Conservation (phyloP, 2,329 filamentous ascomycete genomes). For the Capronia epimyces region DNA sequence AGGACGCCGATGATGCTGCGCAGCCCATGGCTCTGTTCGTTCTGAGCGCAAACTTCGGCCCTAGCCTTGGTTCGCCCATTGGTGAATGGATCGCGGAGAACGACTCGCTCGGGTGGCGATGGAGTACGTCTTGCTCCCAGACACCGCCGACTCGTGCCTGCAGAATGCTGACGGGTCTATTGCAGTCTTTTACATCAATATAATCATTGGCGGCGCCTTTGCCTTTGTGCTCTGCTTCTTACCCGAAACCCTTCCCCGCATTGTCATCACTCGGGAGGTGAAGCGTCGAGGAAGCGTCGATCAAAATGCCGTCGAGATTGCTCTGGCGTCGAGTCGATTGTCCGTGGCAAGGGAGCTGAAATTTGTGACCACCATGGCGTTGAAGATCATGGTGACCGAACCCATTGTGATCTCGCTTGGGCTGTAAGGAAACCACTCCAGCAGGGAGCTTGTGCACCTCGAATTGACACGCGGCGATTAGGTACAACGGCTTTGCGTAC, state of each 20-base stretch:
- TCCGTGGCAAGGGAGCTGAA: constrained; percentile 37
- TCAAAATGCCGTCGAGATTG: constrained; percentile 32
- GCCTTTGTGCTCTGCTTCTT: constrained; percentile 36
- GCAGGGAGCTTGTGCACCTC: neutral
- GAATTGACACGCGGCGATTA: constrained; percentile 1
- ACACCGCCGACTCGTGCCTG: neutral
- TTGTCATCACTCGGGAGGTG: constrained; percentile 37
- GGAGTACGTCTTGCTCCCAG: constrained; percentile 35
- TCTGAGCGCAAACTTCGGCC: constrained; percentile 38
- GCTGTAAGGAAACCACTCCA: constrained; percentile 3
- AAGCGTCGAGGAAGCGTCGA: constrained; percentile 31
- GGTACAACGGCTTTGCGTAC: constrained; percentile 42
- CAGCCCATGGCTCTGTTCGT: constrained; percentile 45
- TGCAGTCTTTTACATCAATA: constrained; percentile 33
- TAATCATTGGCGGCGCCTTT: constrained; percentile 39
- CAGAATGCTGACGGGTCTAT: neutral
- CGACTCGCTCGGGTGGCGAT: constrained; percentile 35
- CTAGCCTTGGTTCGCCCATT: constrained; percentile 39
- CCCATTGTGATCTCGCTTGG: constrained; percentile 36
- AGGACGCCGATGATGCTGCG: constrained; percentile 32
- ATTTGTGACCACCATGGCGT: constrained; percentile 42
- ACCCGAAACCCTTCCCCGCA: constrained; percentile 39
- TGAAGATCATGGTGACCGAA: constrained; percentile 42
- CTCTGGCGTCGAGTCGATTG: constrained; percentile 34
- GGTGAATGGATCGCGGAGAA: constrained; percentile 40